Conservation (phyloP, 1,139 yeast genomes). For the Kurtzmaniella quercitrusa region DNA sequence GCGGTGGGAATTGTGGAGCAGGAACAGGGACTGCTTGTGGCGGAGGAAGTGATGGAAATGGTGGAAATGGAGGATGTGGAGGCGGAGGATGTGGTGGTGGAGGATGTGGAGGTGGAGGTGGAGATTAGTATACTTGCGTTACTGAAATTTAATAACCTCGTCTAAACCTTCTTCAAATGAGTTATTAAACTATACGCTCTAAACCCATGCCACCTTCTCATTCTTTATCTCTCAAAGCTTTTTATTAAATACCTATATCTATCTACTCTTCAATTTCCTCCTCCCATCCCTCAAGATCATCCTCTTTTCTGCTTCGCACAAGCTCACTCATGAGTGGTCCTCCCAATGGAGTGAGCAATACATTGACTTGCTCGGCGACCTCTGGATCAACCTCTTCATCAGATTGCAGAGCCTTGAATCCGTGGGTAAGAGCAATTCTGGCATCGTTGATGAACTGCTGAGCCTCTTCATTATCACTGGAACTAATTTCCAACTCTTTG, state of each 20-base stretch:
- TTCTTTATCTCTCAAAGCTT: no score
- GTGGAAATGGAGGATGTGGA: neutral
- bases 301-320: constrained; percentile 39
- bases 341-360: constrained; percentile 52
- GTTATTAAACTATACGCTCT: neutral
- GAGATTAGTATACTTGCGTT: no score
- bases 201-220: neutral
- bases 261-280: constrained; percentile 29
- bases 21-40: neutral
- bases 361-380: constrained; percentile 47
- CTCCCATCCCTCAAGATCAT: constrained; percentile 42
- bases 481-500: constrained; percentile 40
- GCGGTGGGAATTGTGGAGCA: neutral
- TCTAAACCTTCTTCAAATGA: no score
- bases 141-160: no score
- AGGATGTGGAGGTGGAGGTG: neutral
- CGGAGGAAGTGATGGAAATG: neutral
- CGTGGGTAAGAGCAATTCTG: constrained; percentile 53
- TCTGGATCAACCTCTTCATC: constrained; percentile 54
- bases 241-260: no score
- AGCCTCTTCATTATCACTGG: constrained; percentile 25
- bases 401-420: constrained; percentile 41
- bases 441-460: constrained; percentile 40
- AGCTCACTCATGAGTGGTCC: constrained; percentile 52
- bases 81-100: neutral